A percentile compares a stretch with the other conserved stretches of the same genome.
These are phyloP conservation scores for Coemansia sp. DNA, from an alignment of 192 early-diverging fungal species.

Conservation along the genomic window DNA sequence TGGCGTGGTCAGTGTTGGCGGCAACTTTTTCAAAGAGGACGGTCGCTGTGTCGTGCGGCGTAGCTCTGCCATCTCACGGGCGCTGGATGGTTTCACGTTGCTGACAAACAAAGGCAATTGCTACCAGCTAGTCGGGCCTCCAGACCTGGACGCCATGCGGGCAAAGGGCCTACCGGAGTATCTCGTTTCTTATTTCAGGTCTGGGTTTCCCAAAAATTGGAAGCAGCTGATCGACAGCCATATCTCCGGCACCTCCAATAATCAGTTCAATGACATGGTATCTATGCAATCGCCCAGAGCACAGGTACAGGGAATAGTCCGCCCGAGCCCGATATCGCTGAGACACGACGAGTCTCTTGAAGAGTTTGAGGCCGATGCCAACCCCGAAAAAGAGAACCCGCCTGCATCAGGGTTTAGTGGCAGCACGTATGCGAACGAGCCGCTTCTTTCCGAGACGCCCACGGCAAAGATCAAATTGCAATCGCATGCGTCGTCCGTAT, in stretches of 20 bases:
- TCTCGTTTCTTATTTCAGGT: constrained; percentile 16
- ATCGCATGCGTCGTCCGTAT: constrained; percentile 6
- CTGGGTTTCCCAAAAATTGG: constrained; percentile 36
- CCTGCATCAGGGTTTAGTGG: not conserved
- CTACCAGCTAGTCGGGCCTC: constrained; percentile 23
- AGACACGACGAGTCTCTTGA: constrained; percentile 8
- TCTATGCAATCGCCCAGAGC: no score
- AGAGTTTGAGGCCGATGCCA: not conserved
- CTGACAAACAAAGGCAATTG: constrained; percentile 17
- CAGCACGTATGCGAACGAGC: not conserved
- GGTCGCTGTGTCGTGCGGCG: constrained; percentile 19
- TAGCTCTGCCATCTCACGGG: constrained; percentile 22
- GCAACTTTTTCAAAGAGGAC: constrained; percentile 20
- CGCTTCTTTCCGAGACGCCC: not conserved
- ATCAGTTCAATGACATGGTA: no score
- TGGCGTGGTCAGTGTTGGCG: constrained; percentile 21
- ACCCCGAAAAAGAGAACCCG: no score
- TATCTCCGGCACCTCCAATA: no score
- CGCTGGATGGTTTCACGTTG: constrained; percentile 9
- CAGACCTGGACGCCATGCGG: constrained; percentile 29
- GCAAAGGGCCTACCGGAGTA: constrained; percentile 29
- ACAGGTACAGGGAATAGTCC: constrained; percentile 2
- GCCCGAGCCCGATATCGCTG: not conserved
- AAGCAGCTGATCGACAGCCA: constrained; percentile 16
- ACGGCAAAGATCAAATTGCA: not conserved